Percentiles rank a stretch among this genome's conserved stretches.
These are phyloP conservation scores for Mycena pura DNA, from an alignment of 768 basidiomycete genomes.

Conservation along the genomic window DNA sequence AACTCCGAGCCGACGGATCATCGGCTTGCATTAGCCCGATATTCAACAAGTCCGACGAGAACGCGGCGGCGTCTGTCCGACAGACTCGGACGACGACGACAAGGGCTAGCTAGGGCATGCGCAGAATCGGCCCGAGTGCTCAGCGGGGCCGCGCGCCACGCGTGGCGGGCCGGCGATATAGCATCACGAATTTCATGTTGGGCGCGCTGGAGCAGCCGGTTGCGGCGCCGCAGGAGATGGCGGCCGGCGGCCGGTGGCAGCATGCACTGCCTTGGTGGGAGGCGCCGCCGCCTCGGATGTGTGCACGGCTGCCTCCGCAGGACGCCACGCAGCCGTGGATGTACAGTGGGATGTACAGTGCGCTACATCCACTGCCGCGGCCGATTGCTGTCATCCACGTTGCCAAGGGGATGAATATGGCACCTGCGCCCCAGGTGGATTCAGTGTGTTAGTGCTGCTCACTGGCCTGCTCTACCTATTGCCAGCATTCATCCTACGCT, in stretches of 20 bases:
- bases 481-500: neutral
- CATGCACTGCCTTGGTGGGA: constrained; percentile 10
- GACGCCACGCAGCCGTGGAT: neutral
- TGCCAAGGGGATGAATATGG: constrained; percentile 14
- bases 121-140: constrained; percentile 9
- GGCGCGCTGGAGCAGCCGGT: constrained; percentile 3
- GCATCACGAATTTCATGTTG: constrained; percentile 22
- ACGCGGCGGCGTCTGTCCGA: neutral
- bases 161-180: neutral
- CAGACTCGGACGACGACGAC: constrained; percentile 10
- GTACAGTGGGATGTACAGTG: too few relatives aligned
- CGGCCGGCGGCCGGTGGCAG: neutral
- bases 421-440: too few relatives aligned
- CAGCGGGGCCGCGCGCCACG: neutral
- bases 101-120: constrained; percentile 16
- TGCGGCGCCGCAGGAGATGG: neutral
- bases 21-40: too few relatives aligned
- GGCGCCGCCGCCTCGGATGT: neutral
- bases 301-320: neutral
- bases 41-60: constrained; percentile 9
- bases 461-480: too few relatives aligned
- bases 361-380: neutral
- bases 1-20: too few relatives aligned
- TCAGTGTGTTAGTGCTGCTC: too few relatives aligned
- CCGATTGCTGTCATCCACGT: neutral